Evolutionary conservation across 2,329 filamentous ascomycete genomes (phyloP).

Genomic region (Microcyclospora tardicrescens): DNA sequence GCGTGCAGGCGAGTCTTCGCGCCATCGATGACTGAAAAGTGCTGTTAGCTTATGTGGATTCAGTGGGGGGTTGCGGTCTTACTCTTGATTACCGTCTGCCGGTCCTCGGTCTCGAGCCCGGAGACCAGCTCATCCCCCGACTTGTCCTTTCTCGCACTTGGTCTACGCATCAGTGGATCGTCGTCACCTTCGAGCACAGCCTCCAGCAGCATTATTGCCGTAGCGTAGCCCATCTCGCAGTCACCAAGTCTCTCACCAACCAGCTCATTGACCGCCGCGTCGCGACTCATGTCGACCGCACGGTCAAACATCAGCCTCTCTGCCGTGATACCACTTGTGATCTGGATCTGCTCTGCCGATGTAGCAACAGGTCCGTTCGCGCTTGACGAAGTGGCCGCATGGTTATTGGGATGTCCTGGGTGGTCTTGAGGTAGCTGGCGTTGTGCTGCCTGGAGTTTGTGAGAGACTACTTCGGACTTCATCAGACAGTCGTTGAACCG

Average conservation of each 20-base stretch:
- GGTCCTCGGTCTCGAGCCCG: constrained; percentile 54
- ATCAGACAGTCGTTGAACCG: constrained; percentile 96
- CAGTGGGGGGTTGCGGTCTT: constrained; percentile 25
- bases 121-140: constrained; percentile 37
- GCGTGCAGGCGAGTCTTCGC: constrained; percentile 29
- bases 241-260: constrained; percentile 76
- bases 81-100: constrained; percentile 62
- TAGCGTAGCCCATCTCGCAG: constrained; percentile 86
- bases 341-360: constrained; percentile 63
- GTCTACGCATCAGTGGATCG: constrained; percentile 32
- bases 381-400: constrained; percentile 42
- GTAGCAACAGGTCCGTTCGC: constrained; percentile 44
- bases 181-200: constrained; percentile 81
- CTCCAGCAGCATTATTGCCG: constrained; percentile 87
- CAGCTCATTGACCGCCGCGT: constrained; percentile 89
- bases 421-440: constrained; percentile 72
- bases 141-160: constrained; percentile 33
- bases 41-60: constrained; percentile 12
- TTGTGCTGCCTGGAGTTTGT: constrained; percentile 78
- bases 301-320: constrained; percentile 98
- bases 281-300: constrained; percentile 89
- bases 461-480: constrained; percentile 87
- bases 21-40: constrained; percentile 32
- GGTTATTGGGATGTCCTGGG: constrained; percentile 71
- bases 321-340: constrained; percentile 81